Base-by-base conservation (phyloP, 2,329 filamentous ascomycete genomes). In the Cladophialophora immunda region DNA sequence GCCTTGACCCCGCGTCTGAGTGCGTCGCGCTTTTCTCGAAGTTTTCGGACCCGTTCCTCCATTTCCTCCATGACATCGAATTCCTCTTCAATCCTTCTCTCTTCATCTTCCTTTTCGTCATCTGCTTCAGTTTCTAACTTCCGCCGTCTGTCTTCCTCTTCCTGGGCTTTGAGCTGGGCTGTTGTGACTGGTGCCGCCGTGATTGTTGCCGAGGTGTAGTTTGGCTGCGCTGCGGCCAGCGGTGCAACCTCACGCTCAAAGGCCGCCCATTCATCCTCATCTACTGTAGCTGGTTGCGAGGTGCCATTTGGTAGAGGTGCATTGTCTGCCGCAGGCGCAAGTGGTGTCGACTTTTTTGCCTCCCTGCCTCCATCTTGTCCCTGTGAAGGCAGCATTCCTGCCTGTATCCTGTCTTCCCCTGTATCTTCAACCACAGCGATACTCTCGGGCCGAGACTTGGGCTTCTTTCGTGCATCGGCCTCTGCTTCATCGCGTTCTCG, bases 191-290 rank as follows among this genome's bases (percentile, higher is more conserved):
- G 90, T 0, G 89, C 88, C 0, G 90, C 90, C 1, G 86, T 89
- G 70, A 93, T 92, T 2, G 88, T 86, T 6, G 87, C 88, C 65
- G 85, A 83, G 2, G 73, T 67, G 58, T 73, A 73, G 62, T 67
- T 68, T 54, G 59, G 71, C 15, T 53, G 69, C 52, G 78, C 68
- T 64, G 77, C 77, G 8, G 78, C 78, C 58, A 80, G 77, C 47
- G 77, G 80, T 7, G 88, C 90, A 63, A 97, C 89, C 62, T 97
- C 92, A 2, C 91, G 91, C 76, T 97, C 90, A 75, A 97, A 96
- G 8, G 92, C 92, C 1, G 92, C 90, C 91, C 92, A 95, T 78
- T 95, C 92, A 62, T 90, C 87, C 74, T 97, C 92, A 75, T 94
- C 88, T 8, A 92, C 80, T 4, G 61, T 32, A 56, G 75, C 70